These are phyloP conservation scores for Saccharomycopsis capsularis DNA, from an alignment of 805 yeast genomes.

Conservation along the genomic window DNA sequence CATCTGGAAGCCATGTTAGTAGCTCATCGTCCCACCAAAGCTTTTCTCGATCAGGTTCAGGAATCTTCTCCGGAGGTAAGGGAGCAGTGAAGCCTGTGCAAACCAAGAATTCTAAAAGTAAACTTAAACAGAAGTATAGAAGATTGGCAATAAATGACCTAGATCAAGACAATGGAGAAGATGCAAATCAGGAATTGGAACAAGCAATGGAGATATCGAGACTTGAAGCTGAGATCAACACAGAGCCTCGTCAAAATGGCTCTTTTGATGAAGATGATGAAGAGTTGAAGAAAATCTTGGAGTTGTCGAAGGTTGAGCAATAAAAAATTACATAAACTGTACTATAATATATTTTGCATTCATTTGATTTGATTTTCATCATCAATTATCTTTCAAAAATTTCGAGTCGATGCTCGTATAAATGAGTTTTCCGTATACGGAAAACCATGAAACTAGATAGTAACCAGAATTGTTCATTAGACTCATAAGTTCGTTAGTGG, in stretches of 20 bases:
- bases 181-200: conserved; percentile 4
- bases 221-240: not conserved
- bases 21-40: not conserved
- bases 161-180: not conserved
- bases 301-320: conserved; percentile 18
- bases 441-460: conserved; percentile 3
- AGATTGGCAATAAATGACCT: not conserved
- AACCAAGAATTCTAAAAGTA: not conserved
- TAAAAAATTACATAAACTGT: not conserved
- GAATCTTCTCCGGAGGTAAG: not conserved
- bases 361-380: not conserved
- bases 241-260: not conserved
- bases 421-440: conserved; percentile 1
- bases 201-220: conserved; percentile 8
- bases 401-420: not conserved
- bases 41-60: not conserved
- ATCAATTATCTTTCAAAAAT: not conserved
- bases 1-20: not conserved
- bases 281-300: conserved; percentile 15
- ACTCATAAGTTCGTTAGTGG: not conserved
- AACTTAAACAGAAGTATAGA: conserved; percentile 1
- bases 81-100: not conserved
- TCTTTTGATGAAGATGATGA: conserved; percentile 5
- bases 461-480: not conserved
- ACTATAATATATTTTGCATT: not conserved